phyloP scores from a whole-genome alignment of 2,329 filamentous ascomycete species.

The Diaporthe ilicicola region DNA sequence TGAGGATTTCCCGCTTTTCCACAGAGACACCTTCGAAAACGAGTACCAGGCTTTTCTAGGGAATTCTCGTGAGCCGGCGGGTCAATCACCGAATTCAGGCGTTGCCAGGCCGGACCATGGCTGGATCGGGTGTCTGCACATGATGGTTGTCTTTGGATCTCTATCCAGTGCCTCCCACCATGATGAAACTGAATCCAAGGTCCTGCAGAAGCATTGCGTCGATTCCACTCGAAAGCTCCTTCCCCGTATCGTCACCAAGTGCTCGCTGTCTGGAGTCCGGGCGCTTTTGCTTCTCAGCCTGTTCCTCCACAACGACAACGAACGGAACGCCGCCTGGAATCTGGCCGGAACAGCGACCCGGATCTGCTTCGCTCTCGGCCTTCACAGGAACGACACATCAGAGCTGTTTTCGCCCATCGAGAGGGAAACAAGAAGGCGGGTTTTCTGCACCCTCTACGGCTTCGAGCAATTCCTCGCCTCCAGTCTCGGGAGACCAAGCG shows the following conservation, averaged over 20 bases:
- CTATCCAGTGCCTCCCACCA: conserved; percentile 31
- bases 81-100: neutral
- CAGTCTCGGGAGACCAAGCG: conserved; percentile 47
- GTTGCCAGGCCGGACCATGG: conserved; percentile 8
- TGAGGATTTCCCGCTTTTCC: conserved; percentile 9
- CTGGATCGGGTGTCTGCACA: conserved; percentile 3
- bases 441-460: conserved; percentile 48
- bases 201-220: conserved; percentile 39
- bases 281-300: conserved; percentile 44
- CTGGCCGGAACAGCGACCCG: conserved; percentile 44
- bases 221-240: conserved; percentile 39
- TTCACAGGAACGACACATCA: conserved; percentile 43
- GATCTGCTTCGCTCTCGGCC: conserved; percentile 43
- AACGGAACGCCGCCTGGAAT: conserved; percentile 49
- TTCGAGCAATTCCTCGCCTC: conserved; percentile 49
- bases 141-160: conserved; percentile 35
- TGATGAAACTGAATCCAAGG: conserved; percentile 40
- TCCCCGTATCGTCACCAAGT: conserved; percentile 43
- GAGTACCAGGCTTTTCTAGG: conserved; percentile 7
- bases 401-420: conserved; percentile 44
- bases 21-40: neutral
- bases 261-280: conserved; percentile 44
- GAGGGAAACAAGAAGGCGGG: conserved; percentile 45
- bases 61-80: neutral
- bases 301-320: conserved; percentile 49